Evolutionary conservation across 1,284 basidiomycete species (phyloP).

Genomic region (Golubevia pallescens): DNA sequence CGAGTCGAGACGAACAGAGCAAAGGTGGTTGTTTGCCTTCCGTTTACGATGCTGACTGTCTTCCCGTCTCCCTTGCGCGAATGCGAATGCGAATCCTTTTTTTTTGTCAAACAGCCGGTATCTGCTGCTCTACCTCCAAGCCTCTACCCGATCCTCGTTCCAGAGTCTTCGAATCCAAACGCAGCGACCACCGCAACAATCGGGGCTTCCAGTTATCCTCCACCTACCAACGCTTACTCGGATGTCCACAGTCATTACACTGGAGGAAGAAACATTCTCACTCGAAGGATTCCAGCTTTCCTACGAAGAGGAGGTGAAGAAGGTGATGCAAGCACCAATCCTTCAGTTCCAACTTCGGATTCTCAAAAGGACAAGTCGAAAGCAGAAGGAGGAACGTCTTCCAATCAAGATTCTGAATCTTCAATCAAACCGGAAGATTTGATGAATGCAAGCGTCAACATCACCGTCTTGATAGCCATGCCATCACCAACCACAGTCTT

Average conservation of each 20-base stretch:
- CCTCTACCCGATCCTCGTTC: constrained; percentile 1
- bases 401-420: background rate
- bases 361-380: background rate
- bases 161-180: background rate
- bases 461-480: constrained; percentile 54
- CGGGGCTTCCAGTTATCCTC: background rate
- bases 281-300: background rate
- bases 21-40: too few relatives aligned
- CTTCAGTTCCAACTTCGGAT: background rate
- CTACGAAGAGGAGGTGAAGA: background rate
- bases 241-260: background rate
- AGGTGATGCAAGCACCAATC: background rate
- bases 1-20: too few relatives aligned
- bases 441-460: constrained; percentile 38
- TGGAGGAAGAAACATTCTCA: background rate
- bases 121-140: constrained; percentile 9
- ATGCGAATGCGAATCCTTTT: background rate
- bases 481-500: constrained; percentile 46
- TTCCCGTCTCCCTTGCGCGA: background rate
- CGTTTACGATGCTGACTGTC: background rate
- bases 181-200: background rate
- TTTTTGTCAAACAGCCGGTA: constrained; percentile 4
- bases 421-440: background rate
- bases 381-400: background rate
- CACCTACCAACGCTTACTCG: background rate